Conservation (phyloP, 2,329 filamentous ascomycete genomes). For the Fusarium papillatum region DNA sequence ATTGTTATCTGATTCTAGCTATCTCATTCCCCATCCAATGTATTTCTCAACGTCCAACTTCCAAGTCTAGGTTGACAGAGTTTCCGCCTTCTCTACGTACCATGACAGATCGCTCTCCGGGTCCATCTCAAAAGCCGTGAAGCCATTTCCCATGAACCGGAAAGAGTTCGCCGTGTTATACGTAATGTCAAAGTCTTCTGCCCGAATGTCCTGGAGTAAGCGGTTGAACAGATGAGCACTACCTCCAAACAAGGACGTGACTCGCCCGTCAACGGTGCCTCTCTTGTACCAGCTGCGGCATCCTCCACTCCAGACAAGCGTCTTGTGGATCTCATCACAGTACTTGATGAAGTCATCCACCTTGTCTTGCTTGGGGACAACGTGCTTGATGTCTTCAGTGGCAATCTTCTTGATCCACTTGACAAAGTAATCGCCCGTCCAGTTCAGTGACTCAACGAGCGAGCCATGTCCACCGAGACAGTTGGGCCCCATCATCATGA, state of each 20-base stretch:
- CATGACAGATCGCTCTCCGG: conserved; percentile 35
- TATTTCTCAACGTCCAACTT: not conserved
- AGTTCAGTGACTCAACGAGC: conserved; percentile 39
- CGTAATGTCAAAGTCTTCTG: conserved; percentile 36
- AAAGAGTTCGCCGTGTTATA: conserved; percentile 38
- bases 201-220: conserved; percentile 36
- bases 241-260: conserved; percentile 38
- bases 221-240: conserved; percentile 40
- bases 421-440: conserved; percentile 42
- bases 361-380: conserved; percentile 37
- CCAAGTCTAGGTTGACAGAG: conserved; percentile 4
- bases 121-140: conserved; percentile 41
- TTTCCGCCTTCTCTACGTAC: conserved; percentile 41
- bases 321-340: conserved; percentile 37
- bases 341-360: conserved; percentile 41
- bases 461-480: conserved; percentile 40
- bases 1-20: not conserved
- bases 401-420: conserved; percentile 42
- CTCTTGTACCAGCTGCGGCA: conserved; percentile 41
- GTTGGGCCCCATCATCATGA: conserved; percentile 45
- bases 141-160: conserved; percentile 39
- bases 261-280: conserved; percentile 28
- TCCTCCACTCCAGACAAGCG: conserved; percentile 37
- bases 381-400: conserved; percentile 38
- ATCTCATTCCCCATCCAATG: not conserved